Percentiles rank a stretch among this genome's conserved stretches.
Conservation (phyloP, 2,329 filamentous ascomycete genomes). For the Plectosphaerella sp. region DNA sequence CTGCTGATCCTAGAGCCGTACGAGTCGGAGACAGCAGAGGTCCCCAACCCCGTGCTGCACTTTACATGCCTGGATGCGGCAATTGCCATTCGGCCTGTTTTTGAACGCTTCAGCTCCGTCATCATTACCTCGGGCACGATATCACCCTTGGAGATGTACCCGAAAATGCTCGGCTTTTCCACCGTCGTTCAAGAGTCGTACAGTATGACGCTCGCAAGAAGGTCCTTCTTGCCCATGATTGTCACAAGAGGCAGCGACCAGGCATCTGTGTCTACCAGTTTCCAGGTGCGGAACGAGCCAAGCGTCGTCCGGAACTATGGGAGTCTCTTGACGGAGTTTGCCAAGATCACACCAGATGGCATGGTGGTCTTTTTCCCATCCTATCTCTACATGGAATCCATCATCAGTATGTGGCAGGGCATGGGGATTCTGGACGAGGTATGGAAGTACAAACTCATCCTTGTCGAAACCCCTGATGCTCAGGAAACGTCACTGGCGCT, state of each 20-base stretch:
- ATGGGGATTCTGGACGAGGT: conserved; percentile 97
- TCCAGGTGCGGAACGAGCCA: conserved; percentile 92
- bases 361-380: conserved; percentile 99
- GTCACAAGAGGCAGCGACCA: conserved; percentile 94
- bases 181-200: conserved; percentile 97
- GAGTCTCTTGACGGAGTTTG: conserved; percentile 87
- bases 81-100: conserved; percentile 96
- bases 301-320: conserved; percentile 98
- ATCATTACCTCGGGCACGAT: conserved; percentile 98
- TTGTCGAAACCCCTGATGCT: conserved; percentile 95
- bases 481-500: conserved; percentile 94
- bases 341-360: conserved; percentile 91
- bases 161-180: conserved; percentile 92
- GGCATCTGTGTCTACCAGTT: conserved; percentile 85
- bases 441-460: conserved; percentile 98
- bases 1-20: conserved; percentile 95
- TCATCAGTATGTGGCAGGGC: conserved; percentile 98
- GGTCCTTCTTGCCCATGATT: conserved; percentile 97
- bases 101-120: conserved; percentile 95
- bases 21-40: conserved; percentile 90
- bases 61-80: conserved; percentile 96
- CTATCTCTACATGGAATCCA: conserved; percentile 98
- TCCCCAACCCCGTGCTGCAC: conserved; percentile 94
- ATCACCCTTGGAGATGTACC: conserved; percentile 97
- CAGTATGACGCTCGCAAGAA: conserved; percentile 87